phyloP scores from a whole-genome alignment of 2,329 filamentous ascomycete genomes.

The Neocucurbitaria cava region DNA sequence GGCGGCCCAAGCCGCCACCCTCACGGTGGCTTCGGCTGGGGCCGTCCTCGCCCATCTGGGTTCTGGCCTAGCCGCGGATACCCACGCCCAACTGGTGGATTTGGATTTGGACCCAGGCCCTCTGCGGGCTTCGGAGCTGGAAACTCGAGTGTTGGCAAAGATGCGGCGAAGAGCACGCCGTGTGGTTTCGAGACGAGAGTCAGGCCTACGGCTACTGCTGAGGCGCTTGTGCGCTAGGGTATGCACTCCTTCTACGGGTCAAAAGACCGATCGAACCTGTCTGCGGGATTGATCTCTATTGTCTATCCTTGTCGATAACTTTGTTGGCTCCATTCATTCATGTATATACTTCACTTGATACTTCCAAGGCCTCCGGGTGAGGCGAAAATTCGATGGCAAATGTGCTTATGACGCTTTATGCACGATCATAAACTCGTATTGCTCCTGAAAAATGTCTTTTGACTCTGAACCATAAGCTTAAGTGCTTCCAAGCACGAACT shows the following conservation, averaged over 20 bases:
- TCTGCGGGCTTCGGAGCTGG: conserved; percentile 9
- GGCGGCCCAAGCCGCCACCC: conserved; percentile 9
- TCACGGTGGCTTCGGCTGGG: conserved; percentile 17
- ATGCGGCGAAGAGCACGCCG: conserved; percentile 19
- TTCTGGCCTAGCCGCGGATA: conserved; percentile 14
- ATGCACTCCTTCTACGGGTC: background rate
- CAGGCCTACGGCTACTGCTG: conserved; percentile 24
- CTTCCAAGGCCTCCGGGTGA: background rate
- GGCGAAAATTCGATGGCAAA: background rate
- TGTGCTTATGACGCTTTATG: background rate
- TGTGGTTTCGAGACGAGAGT: conserved; percentile 32
- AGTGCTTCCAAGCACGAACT: too few relatives aligned
- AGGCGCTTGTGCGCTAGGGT: conserved; percentile 4
- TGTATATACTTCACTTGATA: background rate
- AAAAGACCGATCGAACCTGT: background rate
- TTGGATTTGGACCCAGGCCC: conserved; percentile 5
- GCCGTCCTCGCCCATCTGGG: conserved; percentile 24
- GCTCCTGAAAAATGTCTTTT: too few relatives aligned
- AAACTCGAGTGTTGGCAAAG: conserved; percentile 11
- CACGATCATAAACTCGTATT: background rate
- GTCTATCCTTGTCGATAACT: background rate
- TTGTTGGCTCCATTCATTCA: background rate
- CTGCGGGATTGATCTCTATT: background rate
- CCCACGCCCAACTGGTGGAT: conserved; percentile 6
- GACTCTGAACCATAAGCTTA: too few relatives aligned